A percentile compares a stretch with the other conserved stretches of the same genome.
phyloP scores from a whole-genome alignment of 2,329 filamentous ascomycete species.

The Diaporthe australafricana region DNA sequence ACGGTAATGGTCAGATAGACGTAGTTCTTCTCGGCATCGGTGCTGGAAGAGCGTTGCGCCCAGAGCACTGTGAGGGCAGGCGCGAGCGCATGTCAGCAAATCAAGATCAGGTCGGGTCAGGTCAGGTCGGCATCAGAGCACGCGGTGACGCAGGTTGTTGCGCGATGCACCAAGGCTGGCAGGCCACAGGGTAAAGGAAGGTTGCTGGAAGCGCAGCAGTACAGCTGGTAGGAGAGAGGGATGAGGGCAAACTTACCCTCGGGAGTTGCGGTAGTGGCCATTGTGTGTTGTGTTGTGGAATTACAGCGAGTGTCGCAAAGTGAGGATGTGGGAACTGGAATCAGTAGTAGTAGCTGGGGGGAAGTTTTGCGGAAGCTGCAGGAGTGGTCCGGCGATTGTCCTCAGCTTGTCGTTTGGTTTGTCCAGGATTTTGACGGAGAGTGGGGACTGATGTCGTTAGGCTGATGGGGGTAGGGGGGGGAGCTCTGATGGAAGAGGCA shows the following conservation, averaged over 20 bases:
- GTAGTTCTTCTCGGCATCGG: conserved; percentile 89
- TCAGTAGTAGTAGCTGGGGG: neutral
- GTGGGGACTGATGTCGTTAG: conserved; percentile 33
- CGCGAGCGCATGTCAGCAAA: conserved; percentile 2
- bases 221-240: neutral
- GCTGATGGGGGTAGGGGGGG: conserved; percentile 19
- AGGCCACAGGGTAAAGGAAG: conserved; percentile 2
- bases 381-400: conserved; percentile 19
- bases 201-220: neutral
- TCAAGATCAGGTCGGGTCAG: neutral
- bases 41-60: conserved; percentile 92
- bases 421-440: conserved; percentile 34
- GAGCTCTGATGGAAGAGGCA: conserved; percentile 30
- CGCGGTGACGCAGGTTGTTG: neutral
- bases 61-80: conserved; percentile 79
- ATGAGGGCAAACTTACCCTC: conserved; percentile 50
- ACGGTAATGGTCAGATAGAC: conserved; percentile 93
- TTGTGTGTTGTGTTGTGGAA: conserved; percentile 38
- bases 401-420: conserved; percentile 22
- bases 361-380: conserved; percentile 31
- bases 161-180: conserved; percentile 4
- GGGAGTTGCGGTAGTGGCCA: conserved; percentile 48
- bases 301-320: conserved; percentile 10
- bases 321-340: conserved; percentile 6
- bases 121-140: neutral